phyloP scores from a whole-genome alignment of 129 eudicot genomes.

The Flaveria robusta region DNA sequence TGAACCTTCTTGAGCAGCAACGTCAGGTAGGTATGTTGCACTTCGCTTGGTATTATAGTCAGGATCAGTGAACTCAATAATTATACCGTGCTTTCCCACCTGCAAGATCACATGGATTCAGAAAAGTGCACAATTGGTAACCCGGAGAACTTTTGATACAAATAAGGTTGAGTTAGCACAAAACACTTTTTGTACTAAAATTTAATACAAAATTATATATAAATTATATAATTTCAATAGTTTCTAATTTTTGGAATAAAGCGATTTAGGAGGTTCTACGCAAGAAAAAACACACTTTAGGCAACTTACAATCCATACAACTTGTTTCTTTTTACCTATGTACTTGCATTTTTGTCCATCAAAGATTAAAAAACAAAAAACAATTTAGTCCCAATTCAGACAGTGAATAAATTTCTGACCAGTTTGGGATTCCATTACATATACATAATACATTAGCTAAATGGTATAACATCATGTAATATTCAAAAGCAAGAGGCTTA shows the following conservation, averaged over 20 bases:
- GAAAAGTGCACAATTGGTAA: not conserved
- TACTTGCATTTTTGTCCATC: not conserved
- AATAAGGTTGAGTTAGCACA: not conserved
- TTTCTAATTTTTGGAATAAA: too few species aligned
- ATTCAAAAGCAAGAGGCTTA: not conserved
- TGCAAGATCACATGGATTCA: slow-evolving; percentile 30
- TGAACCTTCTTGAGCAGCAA: slow-evolving; percentile 91
- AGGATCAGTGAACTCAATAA: slow-evolving; percentile 90
- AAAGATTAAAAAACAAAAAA: not conserved
- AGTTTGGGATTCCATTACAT: not conserved
- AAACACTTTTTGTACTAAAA: not conserved
- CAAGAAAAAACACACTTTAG: not conserved
- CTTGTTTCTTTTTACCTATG: not conserved
- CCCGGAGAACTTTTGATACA: not conserved
- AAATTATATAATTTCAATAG: not conserved
- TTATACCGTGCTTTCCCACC: slow-evolving; percentile 90
- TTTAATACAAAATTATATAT: not conserved
- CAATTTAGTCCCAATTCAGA: not conserved
- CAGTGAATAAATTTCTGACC: not conserved
- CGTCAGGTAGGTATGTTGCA: slow-evolving; percentile 94
- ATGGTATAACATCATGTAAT: not conserved
- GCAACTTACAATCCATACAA: not conserved
- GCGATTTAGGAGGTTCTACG: not conserved
- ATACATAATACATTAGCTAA: not conserved
- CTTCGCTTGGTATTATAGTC: slow-evolving; percentile 69